These are phyloP conservation scores for Cicer chorassanicum DNA, from an alignment of 306 rosid genomes.

Conservation along the genomic window DNA sequence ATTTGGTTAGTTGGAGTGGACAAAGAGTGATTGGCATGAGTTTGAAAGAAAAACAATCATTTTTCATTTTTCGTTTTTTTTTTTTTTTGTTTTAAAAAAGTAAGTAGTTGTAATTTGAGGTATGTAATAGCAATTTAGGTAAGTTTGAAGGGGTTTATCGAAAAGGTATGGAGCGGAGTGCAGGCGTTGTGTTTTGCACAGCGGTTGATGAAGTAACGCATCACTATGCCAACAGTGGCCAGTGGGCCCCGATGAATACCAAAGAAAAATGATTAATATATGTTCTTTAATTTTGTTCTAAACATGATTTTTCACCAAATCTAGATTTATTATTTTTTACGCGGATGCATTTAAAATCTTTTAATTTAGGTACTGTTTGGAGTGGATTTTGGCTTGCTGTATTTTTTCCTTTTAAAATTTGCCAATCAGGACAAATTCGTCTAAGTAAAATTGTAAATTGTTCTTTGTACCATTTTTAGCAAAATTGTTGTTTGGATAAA, in stretches of 20 bases:
- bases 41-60: not conserved
- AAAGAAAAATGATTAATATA: not conserved
- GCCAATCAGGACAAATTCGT: not conserved
- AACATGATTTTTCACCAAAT: not conserved
- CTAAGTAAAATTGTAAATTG: not conserved
- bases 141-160: conserved; percentile 34
- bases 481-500: no score
- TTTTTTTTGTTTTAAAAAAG: not conserved
- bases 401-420: not conserved
- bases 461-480: not conserved
- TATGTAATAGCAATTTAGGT: conserved; percentile 6
- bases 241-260: not conserved
- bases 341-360: not conserved
- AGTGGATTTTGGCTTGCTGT: not conserved
- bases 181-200: not conserved
- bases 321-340: not conserved
- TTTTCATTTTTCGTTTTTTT: not conserved
- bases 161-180: conserved; percentile 2
- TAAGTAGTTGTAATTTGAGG: not conserved
- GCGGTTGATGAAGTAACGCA: conserved; percentile 20
- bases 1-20: not conserved
- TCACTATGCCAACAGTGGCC: not conserved
- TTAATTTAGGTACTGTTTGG: not conserved
- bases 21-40: not conserved
- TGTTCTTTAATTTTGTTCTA: not conserved